A percentile compares a stretch with the other conserved stretches of the same genome.
Evolutionary conservation across 2,329 filamentous ascomycete species (phyloP).

Genomic region (Arthrinium phaeospermum): DNA sequence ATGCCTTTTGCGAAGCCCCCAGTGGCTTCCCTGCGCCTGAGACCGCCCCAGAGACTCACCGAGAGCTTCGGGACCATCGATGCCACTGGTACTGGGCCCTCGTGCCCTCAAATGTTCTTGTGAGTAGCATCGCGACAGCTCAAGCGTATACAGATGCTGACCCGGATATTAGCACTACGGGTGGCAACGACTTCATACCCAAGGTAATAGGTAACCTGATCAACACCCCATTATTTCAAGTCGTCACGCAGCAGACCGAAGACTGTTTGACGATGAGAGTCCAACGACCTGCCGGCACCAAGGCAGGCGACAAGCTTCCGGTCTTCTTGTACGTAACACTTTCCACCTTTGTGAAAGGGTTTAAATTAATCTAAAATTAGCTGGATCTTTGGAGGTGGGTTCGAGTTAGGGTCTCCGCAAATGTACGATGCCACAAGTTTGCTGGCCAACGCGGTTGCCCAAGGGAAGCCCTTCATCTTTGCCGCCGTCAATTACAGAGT

Average conservation of each 20-base stretch:
- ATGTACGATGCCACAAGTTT: conserved; percentile 60
- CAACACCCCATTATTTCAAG: conserved; percentile 64
- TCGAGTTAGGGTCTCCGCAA: conserved; percentile 52
- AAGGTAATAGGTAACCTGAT: conserved; percentile 54
- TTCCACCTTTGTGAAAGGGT: conserved; percentile 35
- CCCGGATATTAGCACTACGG: conserved; percentile 33
- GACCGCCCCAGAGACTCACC: conserved; percentile 68
- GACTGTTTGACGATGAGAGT: conserved; percentile 70
- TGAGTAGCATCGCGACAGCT: conserved; percentile 31
- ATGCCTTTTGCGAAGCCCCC: conserved; percentile 79
- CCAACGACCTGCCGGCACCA: conserved; percentile 62
- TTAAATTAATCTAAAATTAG: background rate
- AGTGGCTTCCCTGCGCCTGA: conserved; percentile 68
- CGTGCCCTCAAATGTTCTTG: conserved; percentile 76
- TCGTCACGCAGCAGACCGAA: conserved; percentile 59
- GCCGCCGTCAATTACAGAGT: conserved; percentile 81
- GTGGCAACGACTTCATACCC: conserved; percentile 37
- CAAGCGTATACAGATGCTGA: background rate
- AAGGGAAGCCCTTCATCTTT: conserved; percentile 71
- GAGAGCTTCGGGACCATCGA: conserved; percentile 63
- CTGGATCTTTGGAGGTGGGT: conserved; percentile 75
- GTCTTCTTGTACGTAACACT: conserved; percentile 49
- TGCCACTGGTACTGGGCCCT: conserved; percentile 61
- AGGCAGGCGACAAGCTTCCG: conserved; percentile 61
- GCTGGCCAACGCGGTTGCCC: conserved; percentile 49